Conservation (phyloP, 1,284 basidiomycete genomes). For the Rhodotorula mucilaginosa region DNA sequence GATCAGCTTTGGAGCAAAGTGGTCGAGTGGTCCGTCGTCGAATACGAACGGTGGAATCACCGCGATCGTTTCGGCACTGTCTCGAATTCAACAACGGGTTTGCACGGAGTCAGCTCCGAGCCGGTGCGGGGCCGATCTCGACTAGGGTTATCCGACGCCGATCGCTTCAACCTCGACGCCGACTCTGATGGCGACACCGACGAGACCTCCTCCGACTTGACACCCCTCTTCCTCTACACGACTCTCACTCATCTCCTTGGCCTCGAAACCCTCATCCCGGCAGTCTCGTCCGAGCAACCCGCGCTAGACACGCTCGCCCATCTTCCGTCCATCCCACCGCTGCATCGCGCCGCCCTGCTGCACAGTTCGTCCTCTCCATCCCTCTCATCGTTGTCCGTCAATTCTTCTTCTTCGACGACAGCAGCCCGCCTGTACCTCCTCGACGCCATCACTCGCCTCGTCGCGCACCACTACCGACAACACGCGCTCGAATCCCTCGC, state of each 20-base stretch:
- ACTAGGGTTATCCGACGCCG: no score
- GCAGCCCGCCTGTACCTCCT: slow-evolving; percentile 11
- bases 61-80: not conserved
- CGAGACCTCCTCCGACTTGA: not conserved
- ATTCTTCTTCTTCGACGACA: no score
- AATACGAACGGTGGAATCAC: slow-evolving; percentile 9
- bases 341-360: slow-evolving; percentile 5
- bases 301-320: not conserved
- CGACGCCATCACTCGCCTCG: slow-evolving; percentile 17
- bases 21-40: slow-evolving; percentile 24
- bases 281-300: not conserved
- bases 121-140: no score
- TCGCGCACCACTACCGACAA: no score
- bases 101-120: no score
- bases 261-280: not conserved
- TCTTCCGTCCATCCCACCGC: slow-evolving; percentile 3
- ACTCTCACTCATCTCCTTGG: slow-evolving; percentile 1
- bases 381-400: not conserved
- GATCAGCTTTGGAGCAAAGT: slow-evolving; percentile 5
- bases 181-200: not conserved
- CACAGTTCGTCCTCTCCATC: not conserved
- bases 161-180: no score
- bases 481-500: not conserved
- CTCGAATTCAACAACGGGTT: no score
- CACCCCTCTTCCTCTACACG: slow-evolving; percentile 14